Evolutionary conservation across 176 grass and related monocot species (phyloP).

Genomic region (Echinochloa phyllopogon): DNA sequence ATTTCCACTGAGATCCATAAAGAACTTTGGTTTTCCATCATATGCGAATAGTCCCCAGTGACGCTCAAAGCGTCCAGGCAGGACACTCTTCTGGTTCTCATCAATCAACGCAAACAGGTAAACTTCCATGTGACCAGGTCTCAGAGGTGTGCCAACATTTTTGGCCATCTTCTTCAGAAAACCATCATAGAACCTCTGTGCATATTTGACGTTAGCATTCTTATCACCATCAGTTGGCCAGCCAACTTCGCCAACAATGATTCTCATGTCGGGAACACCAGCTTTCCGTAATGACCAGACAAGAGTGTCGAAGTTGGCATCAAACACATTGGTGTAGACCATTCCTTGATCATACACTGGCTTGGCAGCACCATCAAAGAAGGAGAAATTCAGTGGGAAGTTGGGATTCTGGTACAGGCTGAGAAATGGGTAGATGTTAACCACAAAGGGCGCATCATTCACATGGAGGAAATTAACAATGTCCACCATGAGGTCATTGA

Average conservation of each 20-base stretch:
- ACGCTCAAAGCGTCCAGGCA: constrained; percentile 80
- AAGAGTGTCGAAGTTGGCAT: constrained; percentile 87
- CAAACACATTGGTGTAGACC: constrained; percentile 81
- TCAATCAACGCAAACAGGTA: constrained; percentile 86
- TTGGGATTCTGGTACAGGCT: constrained; percentile 77
- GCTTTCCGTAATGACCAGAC: constrained; percentile 83
- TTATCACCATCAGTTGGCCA: constrained; percentile 86
- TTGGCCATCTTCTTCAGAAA: constrained; percentile 65
- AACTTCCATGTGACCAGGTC: constrained; percentile 68
- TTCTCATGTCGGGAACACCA: constrained; percentile 76
- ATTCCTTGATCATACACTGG: constrained; percentile 70
- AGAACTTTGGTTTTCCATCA: constrained; percentile 78
- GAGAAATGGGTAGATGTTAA: constrained; percentile 88
- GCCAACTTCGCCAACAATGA: constrained; percentile 80
- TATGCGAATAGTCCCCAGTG: constrained; percentile 80
- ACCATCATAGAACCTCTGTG: constrained; percentile 78
- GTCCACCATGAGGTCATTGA: constrained; percentile 64
- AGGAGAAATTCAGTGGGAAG: constrained; percentile 82
- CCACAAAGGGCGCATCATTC: constrained; percentile 75
- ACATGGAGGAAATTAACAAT: constrained; percentile 78
- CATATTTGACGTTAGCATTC: constrained; percentile 64
- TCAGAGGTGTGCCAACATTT: constrained; percentile 71
- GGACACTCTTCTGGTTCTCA: constrained; percentile 81
- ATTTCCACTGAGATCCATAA: constrained; percentile 71
- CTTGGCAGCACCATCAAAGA: constrained; percentile 64